Percentiles rank a stretch among this genome's conserved stretches.
Conservation (phyloP, 139 green algal species). For the Medakamo hakoo region DNA sequence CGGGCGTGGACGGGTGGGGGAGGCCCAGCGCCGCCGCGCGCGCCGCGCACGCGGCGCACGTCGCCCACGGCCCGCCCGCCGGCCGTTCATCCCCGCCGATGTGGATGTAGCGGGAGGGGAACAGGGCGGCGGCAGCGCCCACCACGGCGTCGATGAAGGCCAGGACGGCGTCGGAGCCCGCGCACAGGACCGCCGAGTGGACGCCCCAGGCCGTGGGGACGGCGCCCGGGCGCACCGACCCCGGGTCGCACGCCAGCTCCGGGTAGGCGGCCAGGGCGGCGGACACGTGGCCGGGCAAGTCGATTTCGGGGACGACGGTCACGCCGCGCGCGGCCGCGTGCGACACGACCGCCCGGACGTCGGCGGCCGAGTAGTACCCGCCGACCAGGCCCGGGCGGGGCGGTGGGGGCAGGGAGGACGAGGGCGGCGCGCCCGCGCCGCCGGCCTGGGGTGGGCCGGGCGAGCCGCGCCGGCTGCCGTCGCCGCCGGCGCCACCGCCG, state of each 20-base stretch:
- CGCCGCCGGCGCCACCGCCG: too few species aligned
- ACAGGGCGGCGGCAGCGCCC: conserved; percentile 31
- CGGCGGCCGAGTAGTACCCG: conserved; percentile 28
- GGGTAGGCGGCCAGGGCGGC: conserved; percentile 45
- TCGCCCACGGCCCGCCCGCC: conserved; percentile 21
- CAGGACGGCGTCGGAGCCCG: conserved; percentile 41
- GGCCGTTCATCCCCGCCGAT: conserved; percentile 45
- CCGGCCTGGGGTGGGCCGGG: too few species aligned
- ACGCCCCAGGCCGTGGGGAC: conserved; percentile 42
- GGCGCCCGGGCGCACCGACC: conserved; percentile 8
- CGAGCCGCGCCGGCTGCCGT: too few species aligned
- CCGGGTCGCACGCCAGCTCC: conserved; percentile 28
- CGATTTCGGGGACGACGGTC: conserved; percentile 44
- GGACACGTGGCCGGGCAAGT: conserved; percentile 44
- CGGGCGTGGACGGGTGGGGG: conserved; percentile 1
- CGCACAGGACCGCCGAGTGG: conserved; percentile 48
- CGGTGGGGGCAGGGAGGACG: too few species aligned
- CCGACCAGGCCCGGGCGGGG: too few species aligned
- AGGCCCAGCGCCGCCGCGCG: background rate
- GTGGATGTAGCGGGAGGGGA: conserved; percentile 42
- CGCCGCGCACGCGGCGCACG: conserved; percentile 20
- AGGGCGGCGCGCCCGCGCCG: too few species aligned
- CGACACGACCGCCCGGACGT: conserved; percentile 28
- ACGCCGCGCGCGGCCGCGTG: conserved; percentile 35
- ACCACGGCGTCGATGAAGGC: conserved; percentile 38